Base-by-base conservation (phyloP, 1,284 basidiomycete species). In the Ceratobasidium sp. region DNA sequence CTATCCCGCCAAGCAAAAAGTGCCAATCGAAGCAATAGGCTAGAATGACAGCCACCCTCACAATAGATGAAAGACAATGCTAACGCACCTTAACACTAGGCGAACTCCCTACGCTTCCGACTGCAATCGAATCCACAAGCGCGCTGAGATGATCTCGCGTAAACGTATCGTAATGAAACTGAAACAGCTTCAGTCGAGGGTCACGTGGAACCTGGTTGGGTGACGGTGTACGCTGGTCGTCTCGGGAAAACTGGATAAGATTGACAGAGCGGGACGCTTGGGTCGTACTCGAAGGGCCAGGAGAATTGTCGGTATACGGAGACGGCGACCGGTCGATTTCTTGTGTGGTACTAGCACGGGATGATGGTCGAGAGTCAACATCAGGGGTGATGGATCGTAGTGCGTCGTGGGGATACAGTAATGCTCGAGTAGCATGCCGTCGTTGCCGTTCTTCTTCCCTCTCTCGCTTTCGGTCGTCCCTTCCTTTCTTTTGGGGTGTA, bases 161-260 rank as follows among this genome's bases (percentile, higher is more conserved):
- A 78, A 92, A 94, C 0, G 96, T 96, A 80, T 98, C 96, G 79
- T 97, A 97, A 74, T 93, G 89, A 74, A 94, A 92, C 77, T 94
- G 91, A 82, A 97, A 97, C 39, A 97, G 84, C 4, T 90, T 90
- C 8, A 96, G 85, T 16, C 89, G 89, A 3, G 92, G 88, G 77
- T 93, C 91, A 23, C 88, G 88, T 16, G 82, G 76, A 8, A 73
- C 50, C 39, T 8, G 62, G 50, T 48, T 67, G 41, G 52, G 72
- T 16, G 36, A 67, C 5, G 39, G 73, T 34, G 64, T 61, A 39
- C 34, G 50, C 12, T 39, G 32, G 46, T 64, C 72, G 21, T 69
- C 61, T 57, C 62, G 60, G 23, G 46, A 32, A 21, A 46, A 36
- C 26, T 36, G 14, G 16, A 18, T 28, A 12, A 28, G 48, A n/a